Evolutionary conservation across 176 grass and related monocot species (phyloP).

Genomic region (Saccharum spontaneum): DNA sequence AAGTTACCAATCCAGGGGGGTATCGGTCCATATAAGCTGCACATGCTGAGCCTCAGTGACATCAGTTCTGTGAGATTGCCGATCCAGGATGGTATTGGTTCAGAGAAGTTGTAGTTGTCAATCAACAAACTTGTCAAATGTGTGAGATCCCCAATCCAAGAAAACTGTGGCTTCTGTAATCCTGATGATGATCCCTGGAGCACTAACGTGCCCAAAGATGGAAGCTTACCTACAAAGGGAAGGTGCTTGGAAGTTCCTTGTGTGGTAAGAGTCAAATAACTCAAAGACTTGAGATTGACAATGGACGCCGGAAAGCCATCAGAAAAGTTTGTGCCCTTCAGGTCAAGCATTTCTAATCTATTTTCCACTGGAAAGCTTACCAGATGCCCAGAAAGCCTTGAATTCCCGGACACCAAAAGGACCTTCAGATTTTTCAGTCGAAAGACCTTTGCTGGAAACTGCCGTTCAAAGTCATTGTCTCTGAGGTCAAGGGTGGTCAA

Average conservation of each 20-base stretch:
- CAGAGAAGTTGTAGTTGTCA: neutral
- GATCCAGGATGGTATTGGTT: neutral
- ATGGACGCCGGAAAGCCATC: neutral
- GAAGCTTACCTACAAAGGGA: neutral
- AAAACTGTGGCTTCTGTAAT: neutral
- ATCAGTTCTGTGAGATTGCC: conserved; percentile 14
- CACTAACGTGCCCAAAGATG: neutral
- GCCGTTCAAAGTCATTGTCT: conserved; percentile 10
- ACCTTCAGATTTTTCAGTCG: neutral
- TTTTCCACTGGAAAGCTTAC: neutral
- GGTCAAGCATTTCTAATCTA: neutral
- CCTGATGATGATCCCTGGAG: neutral
- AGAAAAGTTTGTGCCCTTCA: neutral
- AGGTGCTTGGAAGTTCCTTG: neutral
- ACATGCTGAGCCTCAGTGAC: neutral
- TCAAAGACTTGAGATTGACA: neutral
- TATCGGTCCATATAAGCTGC: neutral
- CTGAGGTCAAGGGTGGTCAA: neutral
- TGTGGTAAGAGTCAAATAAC: neutral
- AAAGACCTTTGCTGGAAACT: conserved; percentile 7
- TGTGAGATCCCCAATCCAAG: neutral
- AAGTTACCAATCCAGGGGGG: conserved; percentile 13
- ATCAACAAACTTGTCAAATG: neutral
- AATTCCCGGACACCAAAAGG: neutral
- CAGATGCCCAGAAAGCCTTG: conserved; percentile 4